phyloP scores from a whole-genome alignment of 306 rosid genomes.

The Vicia faba region DNA sequence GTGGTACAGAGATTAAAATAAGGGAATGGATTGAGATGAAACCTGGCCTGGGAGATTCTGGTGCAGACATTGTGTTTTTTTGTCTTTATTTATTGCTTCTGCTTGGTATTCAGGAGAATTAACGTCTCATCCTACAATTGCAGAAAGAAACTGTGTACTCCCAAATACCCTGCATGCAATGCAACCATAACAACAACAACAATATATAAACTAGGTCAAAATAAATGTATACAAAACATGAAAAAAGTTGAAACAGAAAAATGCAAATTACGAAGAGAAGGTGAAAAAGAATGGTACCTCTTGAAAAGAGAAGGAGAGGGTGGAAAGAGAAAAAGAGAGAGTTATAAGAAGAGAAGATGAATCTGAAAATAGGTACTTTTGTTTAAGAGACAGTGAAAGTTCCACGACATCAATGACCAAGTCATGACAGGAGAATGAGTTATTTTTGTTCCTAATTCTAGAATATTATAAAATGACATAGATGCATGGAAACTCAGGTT shows the following conservation, averaged over 20 bases:
- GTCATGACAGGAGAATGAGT: constrained; percentile 20
- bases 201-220: background rate
- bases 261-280: background rate
- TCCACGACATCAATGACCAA: constrained; percentile 44
- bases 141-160: constrained; percentile 40
- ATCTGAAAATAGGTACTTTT: constrained; percentile 40
- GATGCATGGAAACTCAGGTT: background rate
- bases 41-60: constrained; percentile 45
- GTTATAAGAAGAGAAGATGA: constrained; percentile 38
- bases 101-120: constrained; percentile 37
- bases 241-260: background rate
- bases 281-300: constrained; percentile 26
- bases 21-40: constrained; percentile 8
- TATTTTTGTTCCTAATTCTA: constrained; percentile 18
- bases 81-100: constrained; percentile 26
- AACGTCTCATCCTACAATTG: constrained; percentile 55
- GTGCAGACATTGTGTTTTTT: constrained; percentile 50
- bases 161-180: constrained; percentile 56
- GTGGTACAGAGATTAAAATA: background rate
- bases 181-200: constrained; percentile 21
- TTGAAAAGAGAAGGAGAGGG: constrained; percentile 21
- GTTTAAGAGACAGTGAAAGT: constrained; percentile 36
- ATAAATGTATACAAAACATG: background rate
- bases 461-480: background rate
- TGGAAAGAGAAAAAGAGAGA: constrained; percentile 27